phyloP scores from a whole-genome alignment of 75 land plant species.

The Selaginella moellendorffii region DNA sequence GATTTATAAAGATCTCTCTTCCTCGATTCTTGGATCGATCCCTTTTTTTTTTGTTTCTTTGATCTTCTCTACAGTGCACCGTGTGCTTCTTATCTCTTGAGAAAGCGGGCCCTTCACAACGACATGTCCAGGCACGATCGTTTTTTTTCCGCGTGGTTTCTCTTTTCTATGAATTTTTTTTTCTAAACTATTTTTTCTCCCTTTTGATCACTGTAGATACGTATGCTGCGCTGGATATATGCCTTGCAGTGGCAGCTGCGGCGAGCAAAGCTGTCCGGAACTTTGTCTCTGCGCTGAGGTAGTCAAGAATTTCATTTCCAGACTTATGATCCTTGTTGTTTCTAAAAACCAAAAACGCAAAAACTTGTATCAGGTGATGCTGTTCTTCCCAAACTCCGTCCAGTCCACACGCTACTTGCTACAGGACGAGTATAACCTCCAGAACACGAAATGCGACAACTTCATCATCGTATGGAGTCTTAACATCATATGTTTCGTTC shows the following conservation, averaged over 20 bases:
- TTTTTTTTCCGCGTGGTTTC: too few relatives aligned
- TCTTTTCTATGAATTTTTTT: not conserved
- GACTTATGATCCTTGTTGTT: too few relatives aligned
- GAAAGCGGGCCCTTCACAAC: constrained; percentile 75
- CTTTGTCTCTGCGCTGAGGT: constrained; percentile 69
- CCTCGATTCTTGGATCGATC: not conserved
- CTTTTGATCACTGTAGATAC: constrained; percentile 33
- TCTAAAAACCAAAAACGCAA: too few relatives aligned
- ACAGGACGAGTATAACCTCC: constrained; percentile 93
- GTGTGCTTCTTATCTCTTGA: constrained; percentile 63
- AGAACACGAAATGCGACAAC: constrained; percentile 84
- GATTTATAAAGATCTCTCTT: constrained; percentile 16
- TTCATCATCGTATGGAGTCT: constrained; percentile 68
- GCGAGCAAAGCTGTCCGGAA: constrained; percentile 73
- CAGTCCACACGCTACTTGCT: constrained; percentile 77
- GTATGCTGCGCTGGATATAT: constrained; percentile 78
- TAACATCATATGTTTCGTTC: constrained; percentile 10
- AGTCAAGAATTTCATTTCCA: too few relatives aligned
- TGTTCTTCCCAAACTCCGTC: constrained; percentile 84
- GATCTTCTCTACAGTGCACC: constrained; percentile 15
- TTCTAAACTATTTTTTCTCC: not conserved
- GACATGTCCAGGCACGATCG: constrained; percentile 71
- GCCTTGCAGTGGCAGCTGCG: constrained; percentile 92
- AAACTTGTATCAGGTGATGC: constrained; percentile 43
- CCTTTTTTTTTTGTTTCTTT: not conserved